Base-by-base conservation (phyloP, 2,329 filamentous ascomycete species). In the Paradendryphiella salina region DNA sequence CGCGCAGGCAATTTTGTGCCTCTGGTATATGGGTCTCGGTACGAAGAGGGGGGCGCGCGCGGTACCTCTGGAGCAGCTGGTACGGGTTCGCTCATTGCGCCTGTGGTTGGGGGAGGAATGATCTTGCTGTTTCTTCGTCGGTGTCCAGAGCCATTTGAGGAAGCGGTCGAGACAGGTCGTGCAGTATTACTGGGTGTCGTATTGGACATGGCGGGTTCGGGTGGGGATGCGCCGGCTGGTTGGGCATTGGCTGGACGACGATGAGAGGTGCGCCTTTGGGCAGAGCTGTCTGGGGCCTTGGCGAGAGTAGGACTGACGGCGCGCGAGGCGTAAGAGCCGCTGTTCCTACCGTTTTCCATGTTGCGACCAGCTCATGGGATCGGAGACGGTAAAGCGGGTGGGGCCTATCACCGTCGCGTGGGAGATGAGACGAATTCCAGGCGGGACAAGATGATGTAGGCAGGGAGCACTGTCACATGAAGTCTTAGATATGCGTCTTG, bases 1-100 rank as follows among this genome's bases (percentile, higher is more conserved):
- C 69, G 67, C 20, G 59, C 55, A 2, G 67, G 60, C 2, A 48
- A 58, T 44, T 63, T 59, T 21, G 64, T 54, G 53, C 51, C 59
- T 10, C 56, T 50, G 33, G 73, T 75, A 59, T 72, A 72, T 9
- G 70, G 70, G 34, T 72, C 68, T 52, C 59, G 61, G 53, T 72
- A 73, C 0, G 71, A 67, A 9, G 61, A 63, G 4, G 86, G 83
- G 7, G 70, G 67, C 23, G 76, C 79, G 62, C 78, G 79, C 46
- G 85, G 83, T 21, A 79, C 81, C 59, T 88, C 85, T 57, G 86
- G 83, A 28, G 81, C 83, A 41, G 77, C 75, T 14, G 70, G 70
- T 31, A 67, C 59, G 17, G 61, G 52, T 33, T 68, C 64, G 45
- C 44, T 49, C 36, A 52, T 45, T 26, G 58, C 57, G 51, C 62